Evolutionary conservation across 805 yeast species (phyloP).

Genomic region (Zygosaccharomyces bisporus): DNA sequence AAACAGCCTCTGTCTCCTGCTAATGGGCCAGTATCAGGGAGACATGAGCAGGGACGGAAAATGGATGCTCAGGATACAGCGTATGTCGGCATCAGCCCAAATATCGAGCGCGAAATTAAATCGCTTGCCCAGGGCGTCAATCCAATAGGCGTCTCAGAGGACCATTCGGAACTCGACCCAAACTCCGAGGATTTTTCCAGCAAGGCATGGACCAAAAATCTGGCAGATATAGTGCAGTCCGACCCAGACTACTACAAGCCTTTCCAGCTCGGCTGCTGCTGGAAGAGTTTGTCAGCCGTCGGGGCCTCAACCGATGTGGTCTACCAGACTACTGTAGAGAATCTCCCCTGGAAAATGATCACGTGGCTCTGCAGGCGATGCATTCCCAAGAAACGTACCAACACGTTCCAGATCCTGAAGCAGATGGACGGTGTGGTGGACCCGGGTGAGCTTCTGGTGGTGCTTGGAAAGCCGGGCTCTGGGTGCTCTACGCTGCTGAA

Average conservation of each 20-base stretch:
- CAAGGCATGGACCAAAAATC: constrained; percentile 63
- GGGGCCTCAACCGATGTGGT: constrained; percentile 69
- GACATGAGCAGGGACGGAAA: not conserved
- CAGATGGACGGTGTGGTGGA: constrained; percentile 62
- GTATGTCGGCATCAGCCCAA: constrained; percentile 39
- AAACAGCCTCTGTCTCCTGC: not conserved
- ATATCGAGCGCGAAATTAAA: constrained; percentile 37
- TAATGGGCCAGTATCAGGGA: not conserved
- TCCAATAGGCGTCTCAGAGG: constrained; percentile 18
- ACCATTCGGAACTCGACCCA: constrained; percentile 46
- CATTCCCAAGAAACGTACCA: constrained; percentile 24
- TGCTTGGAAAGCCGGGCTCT: constrained; percentile 74
- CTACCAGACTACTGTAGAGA: constrained; percentile 57
- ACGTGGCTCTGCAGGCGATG: constrained; percentile 24
- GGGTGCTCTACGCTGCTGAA: constrained; percentile 69
- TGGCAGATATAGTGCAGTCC: constrained; percentile 47
- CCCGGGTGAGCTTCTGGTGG: constrained; percentile 67
- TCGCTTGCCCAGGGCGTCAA: constrained; percentile 38
- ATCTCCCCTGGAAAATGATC: constrained; percentile 36
- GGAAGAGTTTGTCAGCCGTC: constrained; percentile 53
- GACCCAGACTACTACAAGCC: constrained; percentile 66
- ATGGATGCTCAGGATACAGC: not conserved
- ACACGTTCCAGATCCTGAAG: constrained; percentile 50
- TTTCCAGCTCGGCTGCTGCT: constrained; percentile 54
- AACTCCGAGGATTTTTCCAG: constrained; percentile 54